Evolutionary conservation across 1,284 basidiomycete genomes (phyloP).

Genomic region (Meripilus lineatus): DNA sequence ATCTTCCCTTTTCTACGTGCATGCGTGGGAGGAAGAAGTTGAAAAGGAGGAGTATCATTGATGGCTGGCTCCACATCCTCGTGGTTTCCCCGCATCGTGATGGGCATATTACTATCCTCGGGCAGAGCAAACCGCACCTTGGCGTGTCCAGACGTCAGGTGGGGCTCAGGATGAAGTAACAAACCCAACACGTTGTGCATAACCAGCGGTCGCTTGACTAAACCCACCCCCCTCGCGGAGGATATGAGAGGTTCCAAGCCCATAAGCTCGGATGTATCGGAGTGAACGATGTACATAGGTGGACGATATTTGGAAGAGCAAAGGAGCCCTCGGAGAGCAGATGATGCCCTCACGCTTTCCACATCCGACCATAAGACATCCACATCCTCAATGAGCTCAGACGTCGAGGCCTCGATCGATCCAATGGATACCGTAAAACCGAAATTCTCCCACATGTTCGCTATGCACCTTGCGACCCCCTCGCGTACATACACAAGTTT

Average conservation of each 20-base stretch:
- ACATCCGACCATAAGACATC: constrained; percentile 25
- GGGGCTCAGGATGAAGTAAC: constrained; percentile 18
- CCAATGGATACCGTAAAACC: constrained; percentile 15
- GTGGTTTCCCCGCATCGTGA: constrained; percentile 1
- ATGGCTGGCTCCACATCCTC: not conserved
- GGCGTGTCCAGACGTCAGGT: constrained; percentile 5
- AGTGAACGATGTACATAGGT: constrained; percentile 20
- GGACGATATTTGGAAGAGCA: constrained; percentile 4
- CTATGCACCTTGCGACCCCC: constrained; percentile 18
- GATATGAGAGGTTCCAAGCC: constrained; percentile 16
- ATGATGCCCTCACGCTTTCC: constrained; percentile 17
- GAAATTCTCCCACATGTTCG: constrained; percentile 18
- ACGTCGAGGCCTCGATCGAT: constrained; percentile 6
- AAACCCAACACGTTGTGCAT: constrained; percentile 19
- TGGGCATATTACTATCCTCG: constrained; percentile 5
- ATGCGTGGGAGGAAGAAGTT: not conserved
- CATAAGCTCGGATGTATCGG: constrained; percentile 18
- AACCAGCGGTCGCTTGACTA: constrained; percentile 26
- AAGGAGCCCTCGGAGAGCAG: constrained; percentile 18
- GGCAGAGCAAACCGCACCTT: constrained; percentile 24
- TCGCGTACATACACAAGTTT: constrained; percentile 20
- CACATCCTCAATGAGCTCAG: constrained; percentile 16
- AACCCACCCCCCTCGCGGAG: constrained; percentile 18
- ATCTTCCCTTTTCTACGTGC: constrained; percentile 10
- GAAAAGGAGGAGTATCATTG: not conserved